Conservation (phyloP, 2,329 filamentous ascomycete species). For the Sporothrix phasma region DNA sequence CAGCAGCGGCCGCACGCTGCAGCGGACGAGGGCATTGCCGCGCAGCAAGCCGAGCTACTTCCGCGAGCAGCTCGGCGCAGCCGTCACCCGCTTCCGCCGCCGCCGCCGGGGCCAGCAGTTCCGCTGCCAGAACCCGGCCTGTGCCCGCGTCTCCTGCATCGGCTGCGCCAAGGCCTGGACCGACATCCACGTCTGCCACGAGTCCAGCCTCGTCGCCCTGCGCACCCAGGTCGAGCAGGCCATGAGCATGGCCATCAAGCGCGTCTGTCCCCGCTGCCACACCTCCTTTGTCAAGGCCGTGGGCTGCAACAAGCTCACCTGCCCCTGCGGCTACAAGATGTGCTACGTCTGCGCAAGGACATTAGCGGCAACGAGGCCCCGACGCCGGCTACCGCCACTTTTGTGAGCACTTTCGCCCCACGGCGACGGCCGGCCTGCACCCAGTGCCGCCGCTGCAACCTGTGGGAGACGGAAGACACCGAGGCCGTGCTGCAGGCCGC, state of each 20-base stretch:
- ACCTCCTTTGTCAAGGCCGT: constrained; percentile 86
- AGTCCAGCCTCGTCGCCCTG: constrained; percentile 69
- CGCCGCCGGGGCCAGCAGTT: constrained; percentile 68
- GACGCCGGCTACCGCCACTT: constrained; percentile 83
- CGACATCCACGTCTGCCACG: constrained; percentile 84
- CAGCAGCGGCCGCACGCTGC: neutral
- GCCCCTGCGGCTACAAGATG: constrained; percentile 94
- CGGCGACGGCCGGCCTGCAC: constrained; percentile 60
- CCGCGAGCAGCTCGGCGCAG: constrained; percentile 41
- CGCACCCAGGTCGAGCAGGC: constrained; percentile 86
- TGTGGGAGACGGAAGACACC: constrained; percentile 66
- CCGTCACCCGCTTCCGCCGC: constrained; percentile 58
- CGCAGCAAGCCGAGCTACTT: constrained; percentile 23
- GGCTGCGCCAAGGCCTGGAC: constrained; percentile 74
- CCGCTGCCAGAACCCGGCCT: constrained; percentile 60
- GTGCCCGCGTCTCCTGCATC: constrained; percentile 64
- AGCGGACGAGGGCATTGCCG: neutral
- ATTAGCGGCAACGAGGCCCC: constrained; percentile 38
- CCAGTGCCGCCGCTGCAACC: constrained; percentile 72
- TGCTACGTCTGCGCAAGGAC: constrained; percentile 87
- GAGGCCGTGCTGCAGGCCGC: constrained; percentile 59
- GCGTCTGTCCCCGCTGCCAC: constrained; percentile 84
- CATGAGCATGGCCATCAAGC: constrained; percentile 88
- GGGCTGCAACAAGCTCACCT: constrained; percentile 95
- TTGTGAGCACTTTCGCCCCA: constrained; percentile 89